Conservation (phyloP, 306 rosid species). For the Carpinus fangiana region DNA sequence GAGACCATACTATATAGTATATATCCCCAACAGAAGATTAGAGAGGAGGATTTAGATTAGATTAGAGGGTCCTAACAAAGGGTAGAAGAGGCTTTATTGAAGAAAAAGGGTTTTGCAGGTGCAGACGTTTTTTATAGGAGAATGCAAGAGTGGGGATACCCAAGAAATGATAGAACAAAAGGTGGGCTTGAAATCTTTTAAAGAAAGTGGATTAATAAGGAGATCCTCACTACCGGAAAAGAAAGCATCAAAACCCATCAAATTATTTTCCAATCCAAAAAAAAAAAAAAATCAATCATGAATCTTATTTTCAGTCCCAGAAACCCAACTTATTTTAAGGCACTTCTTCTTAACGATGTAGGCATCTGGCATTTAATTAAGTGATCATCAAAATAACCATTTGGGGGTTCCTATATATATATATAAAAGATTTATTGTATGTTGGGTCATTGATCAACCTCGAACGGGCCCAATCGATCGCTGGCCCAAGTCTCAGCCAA, state of each 20-base stretch:
- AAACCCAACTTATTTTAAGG: background rate
- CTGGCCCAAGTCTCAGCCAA: no score
- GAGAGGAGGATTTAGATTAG: background rate
- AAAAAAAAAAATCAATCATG: background rate
- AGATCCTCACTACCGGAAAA: background rate
- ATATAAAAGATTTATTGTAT: background rate
- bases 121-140: background rate
- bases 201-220: background rate
- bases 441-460: no score
- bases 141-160: background rate
- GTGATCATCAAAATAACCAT: background rate
- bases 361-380: no score
- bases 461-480: no score
- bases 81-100: conserved; percentile 2
- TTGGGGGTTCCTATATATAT: background rate
- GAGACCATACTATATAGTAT: background rate
- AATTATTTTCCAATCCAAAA: background rate
- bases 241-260: background rate
- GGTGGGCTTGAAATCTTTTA: background rate
- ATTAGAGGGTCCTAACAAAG: conserved; percentile 4
- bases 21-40: conserved; percentile 1
- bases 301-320: background rate
- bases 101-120: background rate
- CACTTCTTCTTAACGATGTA: background rate
- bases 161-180: conserved; percentile 1